Conservation (phyloP, 768 basidiomycete genomes). For the Pulveroboletus sp. region DNA sequence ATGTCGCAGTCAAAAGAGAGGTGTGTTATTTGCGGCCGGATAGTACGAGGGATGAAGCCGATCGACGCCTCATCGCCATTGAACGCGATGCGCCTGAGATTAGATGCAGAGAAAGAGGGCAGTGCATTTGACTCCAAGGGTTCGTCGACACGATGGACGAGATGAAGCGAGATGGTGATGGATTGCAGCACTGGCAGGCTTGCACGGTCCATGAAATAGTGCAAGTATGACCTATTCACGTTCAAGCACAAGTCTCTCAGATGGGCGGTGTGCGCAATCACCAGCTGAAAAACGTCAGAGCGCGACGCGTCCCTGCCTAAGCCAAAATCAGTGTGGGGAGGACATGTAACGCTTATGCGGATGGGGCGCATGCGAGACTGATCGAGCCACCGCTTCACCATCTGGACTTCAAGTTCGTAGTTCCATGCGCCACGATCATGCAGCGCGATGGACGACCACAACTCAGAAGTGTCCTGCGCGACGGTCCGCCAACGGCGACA, state of each 20-base stretch:
- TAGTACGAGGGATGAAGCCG: constrained; percentile 13
- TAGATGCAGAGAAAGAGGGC: constrained; percentile 11
- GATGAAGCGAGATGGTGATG: constrained; percentile 15
- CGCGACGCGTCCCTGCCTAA: neutral
- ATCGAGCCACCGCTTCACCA: constrained; percentile 22
- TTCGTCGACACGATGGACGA: constrained; percentile 5
- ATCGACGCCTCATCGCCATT: constrained; percentile 9
- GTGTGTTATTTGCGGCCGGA: constrained; percentile 19
- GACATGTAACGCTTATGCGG: constrained; percentile 18
- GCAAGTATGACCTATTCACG: constrained; percentile 18
- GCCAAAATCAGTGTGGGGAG: constrained; percentile 18
- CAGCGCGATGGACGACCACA: constrained; percentile 29
- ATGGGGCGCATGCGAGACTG: constrained; percentile 20
- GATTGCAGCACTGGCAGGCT: constrained; percentile 10
- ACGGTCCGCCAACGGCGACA: constrained; percentile 32
- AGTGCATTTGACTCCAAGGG: neutral
- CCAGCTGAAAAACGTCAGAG: constrained; percentile 23
- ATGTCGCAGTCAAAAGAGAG: constrained; percentile 19
- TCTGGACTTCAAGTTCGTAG: constrained; percentile 20
- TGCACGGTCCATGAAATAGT: constrained; percentile 13
- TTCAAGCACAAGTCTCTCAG: constrained; percentile 16
- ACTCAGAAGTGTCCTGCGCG: constrained; percentile 26
- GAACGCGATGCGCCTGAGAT: constrained; percentile 13
- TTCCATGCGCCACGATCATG: constrained; percentile 30
- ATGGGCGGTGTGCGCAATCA: constrained; percentile 17